Evolutionary conservation across 176 grass and related monocot genomes (phyloP).

Genomic region (Aegilops bicornis): DNA sequence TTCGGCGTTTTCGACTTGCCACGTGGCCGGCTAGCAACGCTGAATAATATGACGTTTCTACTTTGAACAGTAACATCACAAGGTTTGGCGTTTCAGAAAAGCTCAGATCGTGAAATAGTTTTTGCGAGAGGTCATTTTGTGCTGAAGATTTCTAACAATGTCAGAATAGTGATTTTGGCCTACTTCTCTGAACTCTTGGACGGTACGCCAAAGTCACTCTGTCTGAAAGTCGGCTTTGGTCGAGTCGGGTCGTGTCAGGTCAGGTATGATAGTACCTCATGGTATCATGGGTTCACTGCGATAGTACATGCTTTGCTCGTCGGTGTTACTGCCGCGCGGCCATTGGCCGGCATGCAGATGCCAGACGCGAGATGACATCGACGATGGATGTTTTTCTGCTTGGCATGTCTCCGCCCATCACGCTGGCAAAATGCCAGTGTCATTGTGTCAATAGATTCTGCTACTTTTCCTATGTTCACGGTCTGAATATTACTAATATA

Average conservation of each 20-base stretch:
- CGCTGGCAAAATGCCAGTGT: neutral
- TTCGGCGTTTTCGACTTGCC: too few species aligned
- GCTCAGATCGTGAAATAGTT: too few species aligned
- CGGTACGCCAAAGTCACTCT: neutral
- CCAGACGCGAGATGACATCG: neutral
- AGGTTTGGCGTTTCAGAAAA: too few species aligned
- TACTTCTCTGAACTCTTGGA: neutral
- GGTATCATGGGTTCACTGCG: neutral
- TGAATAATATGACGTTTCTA: too few species aligned
- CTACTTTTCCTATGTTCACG: neutral
- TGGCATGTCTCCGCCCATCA: conserved; percentile 23
- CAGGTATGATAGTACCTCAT: neutral
- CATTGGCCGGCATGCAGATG: neutral
- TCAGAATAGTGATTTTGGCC: too few species aligned
- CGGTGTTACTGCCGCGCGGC: neutral
- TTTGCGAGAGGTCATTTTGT: too few species aligned
- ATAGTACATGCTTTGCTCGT: neutral
- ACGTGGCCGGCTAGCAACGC: too few species aligned
- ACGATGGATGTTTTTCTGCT: neutral
- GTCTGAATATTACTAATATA: neutral
- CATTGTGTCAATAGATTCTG: neutral
- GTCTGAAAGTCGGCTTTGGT: neutral
- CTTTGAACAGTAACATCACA: too few species aligned
- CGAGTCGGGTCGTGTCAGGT: neutral
- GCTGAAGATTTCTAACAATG: too few species aligned